Evolutionary conservation across 2,329 filamentous ascomycete species (phyloP), one percentile per base, ranked within the genome.

Genomic region (Malbranchea zuffiana): DNA sequence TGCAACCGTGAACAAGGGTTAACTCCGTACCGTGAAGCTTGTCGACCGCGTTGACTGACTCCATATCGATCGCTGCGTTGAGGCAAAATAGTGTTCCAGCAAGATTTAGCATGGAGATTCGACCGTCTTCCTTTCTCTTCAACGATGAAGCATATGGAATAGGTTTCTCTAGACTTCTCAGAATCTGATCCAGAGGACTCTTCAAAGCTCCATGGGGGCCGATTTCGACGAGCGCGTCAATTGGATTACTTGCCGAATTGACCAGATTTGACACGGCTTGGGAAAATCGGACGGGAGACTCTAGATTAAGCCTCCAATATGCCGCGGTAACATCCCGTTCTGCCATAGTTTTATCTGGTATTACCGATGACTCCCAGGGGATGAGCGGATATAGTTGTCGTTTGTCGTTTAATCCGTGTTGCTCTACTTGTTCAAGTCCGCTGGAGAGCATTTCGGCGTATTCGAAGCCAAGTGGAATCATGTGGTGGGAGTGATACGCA

Each of bases 401-500:
- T n/a, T 27, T 13, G 4, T 5, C 25, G 15, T 27, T 13, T 11
- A 27, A 11, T 27, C 25, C 25, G 5, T 3, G 5, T 27, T 3
- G n/a, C 11, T 11, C 25, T 11, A 27, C 15, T n/a, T 27, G 7
- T 8, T 27, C 25, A 11, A 27, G 15, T 5, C 25, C 25, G 4
- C 15, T 8, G 25, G 11, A n/a, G 15, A 27, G 15, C 6, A 26
- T 19, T 11, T 17, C 11, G 24, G 12, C 16, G 31, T 49, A 50
- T 3, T 37, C 30, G 2, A 40, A 39, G 7, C 43, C 39, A 12
- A 46, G 30, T 6, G 23, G 11, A 8, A 28, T 29, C 55, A 61
- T 65, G 25, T 66, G 62, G 20, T 56, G 54, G 0, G 61, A 64
- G 37, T 68, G 65, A 33, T 66, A 68, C 1, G 50, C 49, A 43